Evolutionary conservation across 2,329 filamentous ascomycete genomes (phyloP).

Genomic region (Aspergillus sp.): DNA sequence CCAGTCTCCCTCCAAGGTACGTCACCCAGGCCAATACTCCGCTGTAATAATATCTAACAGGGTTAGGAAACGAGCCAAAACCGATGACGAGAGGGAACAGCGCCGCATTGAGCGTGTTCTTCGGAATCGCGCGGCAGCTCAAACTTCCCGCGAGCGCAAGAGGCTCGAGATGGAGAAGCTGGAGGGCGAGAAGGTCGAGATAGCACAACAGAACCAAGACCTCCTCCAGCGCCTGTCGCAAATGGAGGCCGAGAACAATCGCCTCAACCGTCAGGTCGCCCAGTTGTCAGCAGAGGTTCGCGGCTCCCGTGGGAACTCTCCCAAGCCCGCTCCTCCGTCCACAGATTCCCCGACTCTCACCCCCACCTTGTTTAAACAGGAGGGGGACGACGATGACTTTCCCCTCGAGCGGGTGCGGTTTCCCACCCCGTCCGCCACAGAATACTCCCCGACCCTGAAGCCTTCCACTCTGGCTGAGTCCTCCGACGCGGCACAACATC

Average conservation of each 20-base stretch:
- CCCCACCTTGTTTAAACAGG: conserved; percentile 36
- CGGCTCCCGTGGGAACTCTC: conserved; percentile 30
- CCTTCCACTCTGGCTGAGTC: conserved; percentile 44
- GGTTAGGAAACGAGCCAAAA: conserved; percentile 86
- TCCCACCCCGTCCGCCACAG: conserved; percentile 28
- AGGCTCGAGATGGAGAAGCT: conserved; percentile 80
- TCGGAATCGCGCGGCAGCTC: conserved; percentile 87
- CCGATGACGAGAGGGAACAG: conserved; percentile 97
- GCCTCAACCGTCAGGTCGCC: conserved; percentile 41
- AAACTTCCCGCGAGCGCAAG: conserved; percentile 93
- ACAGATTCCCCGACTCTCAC: conserved; percentile 31
- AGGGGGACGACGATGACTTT: conserved; percentile 29
- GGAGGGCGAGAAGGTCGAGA: conserved; percentile 52
- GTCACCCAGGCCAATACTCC: conserved; percentile 13
- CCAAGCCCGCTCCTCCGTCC: conserved; percentile 26
- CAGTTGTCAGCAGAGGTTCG: conserved; percentile 40
- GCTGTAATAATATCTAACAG: conserved; percentile 6
- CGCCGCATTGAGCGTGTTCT: conserved; percentile 94
- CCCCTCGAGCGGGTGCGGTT: conserved; percentile 33
- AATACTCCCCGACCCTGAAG: conserved; percentile 32
- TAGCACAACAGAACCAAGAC: conserved; percentile 63
- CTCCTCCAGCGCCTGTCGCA: conserved; percentile 55
- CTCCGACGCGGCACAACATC: conserved; percentile 98
- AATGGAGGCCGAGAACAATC: conserved; percentile 47
- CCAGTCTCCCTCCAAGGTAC: conserved; percentile 82